These are phyloP conservation scores for Rostrohypoxylon terebratum DNA, from an alignment of 495 filamentous ascomycete species.

Conservation along the genomic window DNA sequence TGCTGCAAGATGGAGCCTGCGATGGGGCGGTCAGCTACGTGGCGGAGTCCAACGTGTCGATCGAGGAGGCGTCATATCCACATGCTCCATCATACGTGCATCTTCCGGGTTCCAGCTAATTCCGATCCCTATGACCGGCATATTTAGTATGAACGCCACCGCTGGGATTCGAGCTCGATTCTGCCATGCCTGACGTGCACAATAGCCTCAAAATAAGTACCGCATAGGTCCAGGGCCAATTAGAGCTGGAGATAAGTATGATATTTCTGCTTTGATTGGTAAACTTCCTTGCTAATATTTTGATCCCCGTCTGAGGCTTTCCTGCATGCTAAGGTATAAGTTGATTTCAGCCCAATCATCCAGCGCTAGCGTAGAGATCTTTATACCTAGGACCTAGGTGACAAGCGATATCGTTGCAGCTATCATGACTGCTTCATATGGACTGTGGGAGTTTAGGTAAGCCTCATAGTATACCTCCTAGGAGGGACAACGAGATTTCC, in stretches of 20 bases:
- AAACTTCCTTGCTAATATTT: background rate
- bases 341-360: slow-evolving; percentile 1
- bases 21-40: slow-evolving; percentile 12
- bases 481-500: background rate
- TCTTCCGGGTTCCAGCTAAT: background rate
- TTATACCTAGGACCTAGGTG: background rate
- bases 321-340: background rate
- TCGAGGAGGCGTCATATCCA: slow-evolving; percentile 5
- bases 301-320: background rate
- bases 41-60: slow-evolving; percentile 7
- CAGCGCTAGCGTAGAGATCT: background rate
- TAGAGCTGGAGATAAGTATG: background rate
- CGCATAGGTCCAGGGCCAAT: background rate
- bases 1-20: background rate
- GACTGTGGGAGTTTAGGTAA: background rate
- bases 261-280: background rate
- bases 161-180: background rate
- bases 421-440: background rate
- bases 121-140: slow-evolving; percentile 11
- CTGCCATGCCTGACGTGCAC: background rate
- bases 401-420: background rate
- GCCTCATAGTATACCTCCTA: background rate
- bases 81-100: slow-evolving; percentile 1
- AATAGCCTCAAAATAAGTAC: slow-evolving; percentile 2
- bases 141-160: background rate